A percentile compares a stretch with the other conserved stretches of the same genome.
phyloP scores from a whole-genome alignment of 2,329 filamentous ascomycete species.

The Ambrosiella beaveri region DNA sequence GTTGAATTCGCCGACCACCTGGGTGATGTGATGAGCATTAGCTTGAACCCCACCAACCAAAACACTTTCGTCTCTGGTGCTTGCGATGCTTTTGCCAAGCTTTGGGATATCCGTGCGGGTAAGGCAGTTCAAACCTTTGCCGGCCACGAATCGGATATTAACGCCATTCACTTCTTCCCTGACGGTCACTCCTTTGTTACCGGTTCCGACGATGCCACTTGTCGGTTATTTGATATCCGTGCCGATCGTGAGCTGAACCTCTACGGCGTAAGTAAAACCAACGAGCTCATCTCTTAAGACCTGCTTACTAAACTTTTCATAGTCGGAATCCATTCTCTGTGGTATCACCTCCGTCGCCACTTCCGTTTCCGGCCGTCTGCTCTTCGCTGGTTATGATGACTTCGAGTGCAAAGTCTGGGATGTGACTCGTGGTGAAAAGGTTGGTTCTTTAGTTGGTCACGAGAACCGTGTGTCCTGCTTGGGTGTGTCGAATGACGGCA shows the following conservation, averaged over 20 bases:
- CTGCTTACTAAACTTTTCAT: constrained; percentile 5
- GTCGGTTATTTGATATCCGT: constrained; percentile 92
- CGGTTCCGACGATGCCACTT: constrained; percentile 92
- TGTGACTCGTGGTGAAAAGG: constrained; percentile 86
- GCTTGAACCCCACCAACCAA: constrained; percentile 96
- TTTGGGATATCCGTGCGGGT: constrained; percentile 96
- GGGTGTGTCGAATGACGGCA: constrained; percentile 96
- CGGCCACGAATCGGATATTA: constrained; percentile 97
- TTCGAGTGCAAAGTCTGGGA: constrained; percentile 99
- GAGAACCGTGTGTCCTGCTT: constrained; percentile 98
- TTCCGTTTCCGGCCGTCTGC: constrained; percentile 82
- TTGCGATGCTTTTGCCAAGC: constrained; percentile 93
- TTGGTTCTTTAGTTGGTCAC: constrained; percentile 89
- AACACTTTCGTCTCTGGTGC: constrained; percentile 99
- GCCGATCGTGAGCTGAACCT: constrained; percentile 66
- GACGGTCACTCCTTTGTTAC: constrained; percentile 97
- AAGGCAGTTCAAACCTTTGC: constrained; percentile 98
- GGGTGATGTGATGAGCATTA: constrained; percentile 98
- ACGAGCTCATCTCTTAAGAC: neutral
- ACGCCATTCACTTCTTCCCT: constrained; percentile 98
- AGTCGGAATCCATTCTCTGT: constrained; percentile 95
- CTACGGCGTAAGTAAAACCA: constrained; percentile 35
- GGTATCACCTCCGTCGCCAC: constrained; percentile 97
- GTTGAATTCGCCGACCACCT: constrained; percentile 97
- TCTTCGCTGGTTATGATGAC: constrained; percentile 96